phyloP scores from a whole-genome alignment of 345 rosid genomes.

The Murraya paniculata region DNA sequence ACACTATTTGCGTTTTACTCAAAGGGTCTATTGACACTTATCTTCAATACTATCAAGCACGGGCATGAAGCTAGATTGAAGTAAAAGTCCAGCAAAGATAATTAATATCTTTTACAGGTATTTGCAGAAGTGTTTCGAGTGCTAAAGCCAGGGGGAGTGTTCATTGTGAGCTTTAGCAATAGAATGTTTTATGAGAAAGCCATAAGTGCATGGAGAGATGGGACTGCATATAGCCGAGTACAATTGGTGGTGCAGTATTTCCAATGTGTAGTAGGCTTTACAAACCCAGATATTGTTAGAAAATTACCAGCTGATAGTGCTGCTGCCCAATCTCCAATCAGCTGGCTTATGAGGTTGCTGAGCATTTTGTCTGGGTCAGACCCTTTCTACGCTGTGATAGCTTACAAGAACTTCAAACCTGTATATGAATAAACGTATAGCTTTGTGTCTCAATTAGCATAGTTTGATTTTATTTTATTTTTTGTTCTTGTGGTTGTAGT shows the following conservation, averaged over 20 bases:
- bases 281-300: slow-evolving; percentile 60
- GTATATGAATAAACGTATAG: slow-evolving; percentile 36
- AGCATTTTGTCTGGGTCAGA: slow-evolving; percentile 61
- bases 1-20: no score
- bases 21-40: background rate
- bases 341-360: slow-evolving; percentile 45
- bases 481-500: no score
- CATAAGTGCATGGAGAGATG: slow-evolving; percentile 78
- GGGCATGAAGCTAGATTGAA: background rate
- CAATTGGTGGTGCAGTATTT: slow-evolving; percentile 82
- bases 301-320: slow-evolving; percentile 29
- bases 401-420: slow-evolving; percentile 84
- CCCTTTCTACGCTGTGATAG: slow-evolving; percentile 83
- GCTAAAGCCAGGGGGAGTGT: slow-evolving; percentile 74
- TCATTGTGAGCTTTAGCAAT: slow-evolving; percentile 88
- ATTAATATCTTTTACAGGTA: background rate
- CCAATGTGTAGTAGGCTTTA: slow-evolving; percentile 69
- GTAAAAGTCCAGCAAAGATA: background rate
- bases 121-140: slow-evolving; percentile 67
- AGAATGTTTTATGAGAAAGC: slow-evolving; percentile 92
- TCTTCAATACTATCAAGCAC: no score
- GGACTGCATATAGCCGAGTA: slow-evolving; percentile 56
- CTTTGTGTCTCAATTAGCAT: background rate
- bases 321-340: slow-evolving; percentile 33
- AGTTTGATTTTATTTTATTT: no score